These are phyloP conservation scores for Rubia tinctorum DNA, from an alignment of 305 asterid genomes.

Conservation along the genomic window DNA sequence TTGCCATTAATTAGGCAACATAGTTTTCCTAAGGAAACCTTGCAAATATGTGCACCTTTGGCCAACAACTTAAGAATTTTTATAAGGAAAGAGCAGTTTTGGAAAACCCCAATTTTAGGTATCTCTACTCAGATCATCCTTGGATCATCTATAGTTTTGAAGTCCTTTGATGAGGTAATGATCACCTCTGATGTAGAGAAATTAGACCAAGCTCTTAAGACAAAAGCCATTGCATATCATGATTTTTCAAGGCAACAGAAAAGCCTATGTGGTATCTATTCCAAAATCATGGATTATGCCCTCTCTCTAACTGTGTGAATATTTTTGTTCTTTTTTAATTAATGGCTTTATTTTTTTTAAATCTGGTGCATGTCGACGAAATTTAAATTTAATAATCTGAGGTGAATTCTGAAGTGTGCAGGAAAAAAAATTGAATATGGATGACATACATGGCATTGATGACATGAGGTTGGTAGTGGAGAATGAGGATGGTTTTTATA, in stretches of 20 bases:
- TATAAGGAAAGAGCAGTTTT: constrained; percentile 91
- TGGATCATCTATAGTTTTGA: constrained; percentile 57
- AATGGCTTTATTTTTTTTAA: background rate
- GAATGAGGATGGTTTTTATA: constrained; percentile 75
- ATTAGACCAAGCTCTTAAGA: constrained; percentile 58
- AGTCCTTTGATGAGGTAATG: constrained; percentile 62
- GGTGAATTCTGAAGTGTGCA: constrained; percentile 21
- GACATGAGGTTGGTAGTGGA: constrained; percentile 88
- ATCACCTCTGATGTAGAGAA: no score
- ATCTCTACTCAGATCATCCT: constrained; percentile 70
- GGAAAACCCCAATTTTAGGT: constrained; percentile 77
- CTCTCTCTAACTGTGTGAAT: constrained; percentile 10
- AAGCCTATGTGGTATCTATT: constrained; percentile 82
- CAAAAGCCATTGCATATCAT: constrained; percentile 48
- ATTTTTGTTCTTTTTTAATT: background rate
- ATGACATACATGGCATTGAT: constrained; percentile 85
- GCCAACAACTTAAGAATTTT: constrained; percentile 91
- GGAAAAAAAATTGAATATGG: constrained; percentile 86
- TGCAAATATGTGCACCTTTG: constrained; percentile 82
- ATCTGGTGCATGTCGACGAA: background rate
- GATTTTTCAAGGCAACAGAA: constrained; percentile 74
- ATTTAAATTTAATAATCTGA: background rate
- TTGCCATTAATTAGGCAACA: no score
- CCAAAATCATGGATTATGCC: constrained; percentile 81
- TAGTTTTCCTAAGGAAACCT: no score